Evolutionary conservation across 169 alveolate species (phyloP), one percentile per base, ranked within the genome.

Genomic region (Eimeria sp.): DNA sequence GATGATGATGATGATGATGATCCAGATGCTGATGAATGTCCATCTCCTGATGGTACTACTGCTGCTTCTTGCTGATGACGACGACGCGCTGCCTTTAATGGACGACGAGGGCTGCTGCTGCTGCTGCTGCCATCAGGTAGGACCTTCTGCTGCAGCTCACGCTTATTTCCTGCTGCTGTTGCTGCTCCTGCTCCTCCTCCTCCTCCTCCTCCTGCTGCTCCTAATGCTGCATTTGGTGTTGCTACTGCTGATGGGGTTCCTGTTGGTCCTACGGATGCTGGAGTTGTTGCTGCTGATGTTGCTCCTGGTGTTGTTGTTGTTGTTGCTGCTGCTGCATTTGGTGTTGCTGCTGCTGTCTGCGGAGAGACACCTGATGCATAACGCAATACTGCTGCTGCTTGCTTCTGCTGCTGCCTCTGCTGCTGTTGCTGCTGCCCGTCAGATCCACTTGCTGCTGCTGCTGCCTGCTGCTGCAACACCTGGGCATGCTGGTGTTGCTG

Each of bases 381-480:
- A 18, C 75, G 61, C 16, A 54, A 14, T 11, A 14, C 61, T 11
- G 61, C 61, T 54, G 61, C 61, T 54, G 61, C 61, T 14, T 54
- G 61, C 61, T 54, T 16, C 75, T 65, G 75, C 75, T 65, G 75
- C 34, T 65, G 75, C n/a, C 34, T 1, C 11, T 18, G 75, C 75
- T 65, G 75, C 34, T 65, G 75, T 7, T 65, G 75, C 75, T 65
- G 75, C n/a, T 20, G 34, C 11, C 75, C 34, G 4, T 65, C 75
- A 65, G 75, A 20, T 18, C 13, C 75, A n/a, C 75, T n/a, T 65
- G 30, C 75, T 65, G 75, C 30, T 65, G 75, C n/a, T 65, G 75
- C 75, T n/a, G 34, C n/a, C 20, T 65, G 75, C 75, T 65, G 75
- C 75, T 65, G 75, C 75, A 65, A n/a, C 75, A n/a, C 45, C 75